Percentiles rank a stretch among this genome's conserved stretches.
Conservation (phyloP, 1,139 yeast genomes). For the Suhomyces yuchorum region DNA sequence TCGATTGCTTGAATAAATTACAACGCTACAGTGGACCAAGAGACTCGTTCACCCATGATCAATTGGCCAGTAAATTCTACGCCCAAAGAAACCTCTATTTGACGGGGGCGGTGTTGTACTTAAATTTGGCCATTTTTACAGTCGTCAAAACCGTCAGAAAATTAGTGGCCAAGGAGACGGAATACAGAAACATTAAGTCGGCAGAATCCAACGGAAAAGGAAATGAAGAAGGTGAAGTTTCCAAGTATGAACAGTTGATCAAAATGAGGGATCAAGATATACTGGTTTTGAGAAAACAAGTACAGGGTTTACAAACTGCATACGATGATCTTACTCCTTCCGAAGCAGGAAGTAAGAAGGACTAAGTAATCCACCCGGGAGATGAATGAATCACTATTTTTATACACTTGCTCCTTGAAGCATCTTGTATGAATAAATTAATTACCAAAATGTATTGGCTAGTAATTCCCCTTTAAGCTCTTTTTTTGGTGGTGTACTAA, state of each 20-base stretch:
- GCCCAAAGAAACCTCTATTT: constrained; percentile 72
- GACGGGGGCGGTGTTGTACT: constrained; percentile 68
- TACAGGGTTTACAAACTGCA: constrained; percentile 53
- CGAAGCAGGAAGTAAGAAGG: background rate
- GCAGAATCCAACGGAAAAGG: constrained; percentile 17
- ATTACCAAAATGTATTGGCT: background rate
- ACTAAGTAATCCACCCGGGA: background rate
- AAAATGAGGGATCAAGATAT: constrained; percentile 51
- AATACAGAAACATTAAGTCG: constrained; percentile 31
- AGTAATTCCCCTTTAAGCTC: too few species aligned
- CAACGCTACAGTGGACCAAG: constrained; percentile 29
- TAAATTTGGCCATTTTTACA: constrained; percentile 59
- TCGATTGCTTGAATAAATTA: constrained; percentile 59
- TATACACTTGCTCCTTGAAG: too few species aligned
- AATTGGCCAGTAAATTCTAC: constrained; percentile 59
- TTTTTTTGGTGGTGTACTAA: too few species aligned
- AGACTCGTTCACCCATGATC: constrained; percentile 37
- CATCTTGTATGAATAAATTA: too few species aligned
- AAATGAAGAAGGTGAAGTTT: constrained; percentile 33
- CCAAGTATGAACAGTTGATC: constrained; percentile 45
- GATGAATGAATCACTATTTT: too few species aligned
- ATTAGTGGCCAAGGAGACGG: constrained; percentile 58
- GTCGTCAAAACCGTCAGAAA: constrained; percentile 58
- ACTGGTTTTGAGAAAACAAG: constrained; percentile 53
- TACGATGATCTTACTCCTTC: constrained; percentile 47